Conservation (phyloP, 2,329 filamentous ascomycete species). For the Ophiocordyceps camponoti-floridani region DNA sequence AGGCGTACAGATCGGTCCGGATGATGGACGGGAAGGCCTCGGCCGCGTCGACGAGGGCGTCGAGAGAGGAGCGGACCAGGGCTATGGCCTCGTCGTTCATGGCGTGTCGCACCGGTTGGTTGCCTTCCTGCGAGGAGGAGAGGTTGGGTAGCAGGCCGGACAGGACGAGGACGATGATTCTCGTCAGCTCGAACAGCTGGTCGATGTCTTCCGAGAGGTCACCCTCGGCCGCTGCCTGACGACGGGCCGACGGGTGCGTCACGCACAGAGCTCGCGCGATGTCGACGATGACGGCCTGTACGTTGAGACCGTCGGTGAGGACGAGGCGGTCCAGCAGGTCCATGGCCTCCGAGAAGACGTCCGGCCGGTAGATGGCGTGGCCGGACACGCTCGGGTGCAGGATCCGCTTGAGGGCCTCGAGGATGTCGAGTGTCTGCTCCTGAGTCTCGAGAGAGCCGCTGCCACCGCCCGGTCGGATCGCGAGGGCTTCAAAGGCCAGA, state of each 20-base stretch:
- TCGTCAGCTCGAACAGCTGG: conserved; percentile 88
- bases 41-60: conserved; percentile 82
- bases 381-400: conserved; percentile 86
- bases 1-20: conserved; percentile 88
- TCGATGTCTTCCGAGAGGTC: conserved; percentile 93
- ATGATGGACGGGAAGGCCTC: conserved; percentile 94
- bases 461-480: conserved; percentile 44
- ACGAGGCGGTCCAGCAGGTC: conserved; percentile 85
- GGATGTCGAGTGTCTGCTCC: conserved; percentile 71
- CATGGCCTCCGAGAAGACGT: conserved; percentile 94
- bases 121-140: conserved; percentile 31
- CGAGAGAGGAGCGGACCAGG: conserved; percentile 62
- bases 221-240: conserved; percentile 37
- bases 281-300: conserved; percentile 84
- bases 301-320: conserved; percentile 73
- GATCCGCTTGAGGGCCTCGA: conserved; percentile 87
- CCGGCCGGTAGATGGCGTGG: conserved; percentile 89
- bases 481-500: conserved; percentile 87
- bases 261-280: conserved; percentile 83
- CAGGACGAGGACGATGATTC: conserved; percentile 87
- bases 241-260: conserved; percentile 72
- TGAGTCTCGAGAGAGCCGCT: conserved; percentile 41
- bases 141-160: conserved; percentile 76
- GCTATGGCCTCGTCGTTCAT: conserved; percentile 76
- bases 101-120: conserved; percentile 49